Conservation (phyloP, 371 early-diverging fungal species). For the Circinella umbellata region DNA sequence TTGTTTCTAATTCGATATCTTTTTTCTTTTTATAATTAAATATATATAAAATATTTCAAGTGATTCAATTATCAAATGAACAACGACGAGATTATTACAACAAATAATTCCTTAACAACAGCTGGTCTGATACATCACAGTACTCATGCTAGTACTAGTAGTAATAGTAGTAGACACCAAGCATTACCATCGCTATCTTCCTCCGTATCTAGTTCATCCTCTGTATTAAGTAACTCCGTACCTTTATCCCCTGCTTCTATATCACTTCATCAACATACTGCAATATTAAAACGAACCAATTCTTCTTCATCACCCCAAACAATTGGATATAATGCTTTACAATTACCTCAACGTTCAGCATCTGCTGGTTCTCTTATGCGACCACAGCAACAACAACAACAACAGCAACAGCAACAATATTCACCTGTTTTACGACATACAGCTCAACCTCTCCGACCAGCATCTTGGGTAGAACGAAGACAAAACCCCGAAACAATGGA, state of each 20-base stretch:
- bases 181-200: slow-evolving; percentile 26
- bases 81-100: neutral
- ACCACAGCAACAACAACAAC: slow-evolving; percentile 17
- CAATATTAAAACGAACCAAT: slow-evolving; percentile 11
- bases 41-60: too few relatives aligned
- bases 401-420: slow-evolving; percentile 24
- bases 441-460: slow-evolving; percentile 17
- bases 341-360: slow-evolving; percentile 23
- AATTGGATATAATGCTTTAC: neutral
- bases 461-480: slow-evolving; percentile 19
- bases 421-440: slow-evolving; percentile 8
- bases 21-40: too few relatives aligned
- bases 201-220: slow-evolving; percentile 25
- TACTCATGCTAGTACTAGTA: too few relatives aligned
- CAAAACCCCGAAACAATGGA: slow-evolving; percentile 15
- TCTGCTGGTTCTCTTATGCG: slow-evolving; percentile 25
- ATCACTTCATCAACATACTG: slow-evolving; percentile 1
- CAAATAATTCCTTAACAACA: neutral
- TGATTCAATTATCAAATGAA: neutral
- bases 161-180: slow-evolving; percentile 8
- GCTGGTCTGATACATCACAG: neutral
- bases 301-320: neutral
- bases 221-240: slow-evolving; percentile 12
- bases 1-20: neutral
- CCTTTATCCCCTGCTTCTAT: slow-evolving; percentile 16